Conservation (phyloP, 495 filamentous ascomycete species). For the Penicillium odoratum region DNA sequence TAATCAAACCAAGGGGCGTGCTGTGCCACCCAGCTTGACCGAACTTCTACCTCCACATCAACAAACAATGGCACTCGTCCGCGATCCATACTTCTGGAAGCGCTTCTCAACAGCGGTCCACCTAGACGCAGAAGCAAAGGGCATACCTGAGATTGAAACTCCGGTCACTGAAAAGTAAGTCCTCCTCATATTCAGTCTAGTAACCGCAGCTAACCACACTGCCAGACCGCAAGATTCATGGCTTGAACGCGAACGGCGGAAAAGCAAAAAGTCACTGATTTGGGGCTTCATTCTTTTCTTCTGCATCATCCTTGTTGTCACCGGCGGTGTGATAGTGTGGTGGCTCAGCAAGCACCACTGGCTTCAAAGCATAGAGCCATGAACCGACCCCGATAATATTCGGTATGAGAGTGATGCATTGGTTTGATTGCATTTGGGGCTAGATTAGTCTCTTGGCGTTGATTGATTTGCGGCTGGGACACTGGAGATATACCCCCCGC, state of each 20-base stretch:
- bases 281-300: conserved; percentile 39
- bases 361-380: conserved; percentile 28
- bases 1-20: background rate
- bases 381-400: background rate
- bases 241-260: conserved; percentile 36
- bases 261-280: conserved; percentile 33
- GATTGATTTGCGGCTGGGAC: background rate
- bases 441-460: background rate
- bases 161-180: conserved; percentile 19
- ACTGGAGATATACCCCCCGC: conserved; percentile 31
- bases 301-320: conserved; percentile 26
- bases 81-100: conserved; percentile 63
- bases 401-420: conserved; percentile 1
- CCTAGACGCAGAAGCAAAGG: conserved; percentile 39
- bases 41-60: background rate
- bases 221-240: conserved; percentile 31
- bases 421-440: conserved; percentile 10
- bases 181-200: too few relatives aligned
- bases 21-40: background rate
- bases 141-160: conserved; percentile 11
- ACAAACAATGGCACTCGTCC: conserved; percentile 44
- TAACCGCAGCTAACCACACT: background rate
- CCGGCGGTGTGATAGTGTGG: conserved; percentile 36
- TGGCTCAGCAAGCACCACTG: conserved; percentile 44
- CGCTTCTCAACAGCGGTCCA: conserved; percentile 63